Conservation (phyloP, 2,329 filamentous ascomycete species). For the Aspergillus puulaauensis region DNA sequence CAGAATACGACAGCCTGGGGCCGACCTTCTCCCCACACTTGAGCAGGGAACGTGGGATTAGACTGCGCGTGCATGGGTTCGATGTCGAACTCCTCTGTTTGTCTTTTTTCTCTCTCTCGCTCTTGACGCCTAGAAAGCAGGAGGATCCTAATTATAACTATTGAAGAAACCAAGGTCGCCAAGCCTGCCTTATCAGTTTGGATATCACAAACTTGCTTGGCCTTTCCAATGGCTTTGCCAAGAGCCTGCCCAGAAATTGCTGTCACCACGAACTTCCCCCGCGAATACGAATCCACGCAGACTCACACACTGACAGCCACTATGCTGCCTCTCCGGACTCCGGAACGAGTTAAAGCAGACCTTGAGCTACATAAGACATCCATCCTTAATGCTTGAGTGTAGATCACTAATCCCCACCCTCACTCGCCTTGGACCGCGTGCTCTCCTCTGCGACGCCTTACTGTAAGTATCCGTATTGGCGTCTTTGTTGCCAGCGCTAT, state of each 20-base stretch:
- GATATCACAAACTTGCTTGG: slow-evolving; percentile 1
- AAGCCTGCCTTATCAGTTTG: slow-evolving; percentile 4
- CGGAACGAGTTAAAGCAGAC: slow-evolving; percentile 6
- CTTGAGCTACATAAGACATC: slow-evolving; percentile 47
- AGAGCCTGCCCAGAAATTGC: slow-evolving; percentile 1
- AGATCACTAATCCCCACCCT: slow-evolving; percentile 47
- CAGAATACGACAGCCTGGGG: neutral
- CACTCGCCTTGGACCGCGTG: slow-evolving; percentile 26
- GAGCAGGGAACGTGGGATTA: neutral
- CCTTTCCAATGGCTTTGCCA: neutral
- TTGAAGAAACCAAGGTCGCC: neutral
- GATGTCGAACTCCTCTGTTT: neutral
- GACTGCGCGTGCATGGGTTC: neutral
- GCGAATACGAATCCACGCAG: slow-evolving; percentile 4
- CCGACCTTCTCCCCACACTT: slow-evolving; percentile 4
- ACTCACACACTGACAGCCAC: neutral
- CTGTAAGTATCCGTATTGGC: slow-evolving; percentile 5
- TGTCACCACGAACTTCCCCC: neutral
- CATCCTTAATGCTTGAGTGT: slow-evolving; percentile 51
- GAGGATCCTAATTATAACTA: neutral
- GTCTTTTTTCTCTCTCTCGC: neutral
- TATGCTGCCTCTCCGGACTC: neutral
- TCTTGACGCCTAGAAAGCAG: neutral
- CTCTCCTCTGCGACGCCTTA: slow-evolving; percentile 13
- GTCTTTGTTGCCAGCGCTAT: slow-evolving; percentile 22